These are phyloP conservation scores for Chlorella sp. DNA, from an alignment of 139 green algal species.

Conservation along the genomic window DNA sequence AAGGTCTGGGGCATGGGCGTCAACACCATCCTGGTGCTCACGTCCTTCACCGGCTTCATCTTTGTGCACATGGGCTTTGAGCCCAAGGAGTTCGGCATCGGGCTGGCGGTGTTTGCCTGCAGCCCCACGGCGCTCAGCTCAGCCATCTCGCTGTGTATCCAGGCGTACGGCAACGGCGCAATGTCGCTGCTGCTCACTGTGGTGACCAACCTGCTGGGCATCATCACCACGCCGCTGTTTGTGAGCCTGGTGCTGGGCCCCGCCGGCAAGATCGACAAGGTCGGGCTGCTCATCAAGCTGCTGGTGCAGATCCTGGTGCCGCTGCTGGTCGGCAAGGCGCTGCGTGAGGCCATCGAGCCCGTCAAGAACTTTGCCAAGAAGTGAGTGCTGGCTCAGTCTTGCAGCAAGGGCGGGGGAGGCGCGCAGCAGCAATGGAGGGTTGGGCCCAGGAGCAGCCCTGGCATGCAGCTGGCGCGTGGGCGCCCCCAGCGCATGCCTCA, in stretches of 20 bases:
- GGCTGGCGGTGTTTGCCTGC: slow-evolving; percentile 73
- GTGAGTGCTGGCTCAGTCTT: too few species aligned
- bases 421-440: too few species aligned
- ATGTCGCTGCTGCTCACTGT: slow-evolving; percentile 79
- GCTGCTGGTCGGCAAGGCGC: slow-evolving; percentile 51
- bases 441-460: too few species aligned
- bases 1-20: slow-evolving; percentile 46
- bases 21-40: slow-evolving; percentile 57
- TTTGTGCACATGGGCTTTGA: slow-evolving; percentile 40
- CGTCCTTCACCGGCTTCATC: slow-evolving; percentile 57
- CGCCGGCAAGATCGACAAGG: slow-evolving; percentile 38
- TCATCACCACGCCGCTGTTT: slow-evolving; percentile 62
- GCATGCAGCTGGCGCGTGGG: too few species aligned
- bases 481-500: too few species aligned
- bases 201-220: slow-evolving; percentile 66
- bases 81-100: slow-evolving; percentile 57
- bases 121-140: slow-evolving; percentile 79
- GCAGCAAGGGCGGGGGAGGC: too few species aligned
- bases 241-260: slow-evolving; percentile 48
- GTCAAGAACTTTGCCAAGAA: slow-evolving; percentile 17
- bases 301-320: slow-evolving; percentile 68
- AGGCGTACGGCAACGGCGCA: slow-evolving; percentile 61
- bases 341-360: slow-evolving; percentile 33
- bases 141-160: slow-evolving; percentile 55
- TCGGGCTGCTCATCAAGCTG: slow-evolving; percentile 73